phyloP scores from a whole-genome alignment of 495 filamentous ascomycete genomes.

The Jackrogersella multiformis region DNA sequence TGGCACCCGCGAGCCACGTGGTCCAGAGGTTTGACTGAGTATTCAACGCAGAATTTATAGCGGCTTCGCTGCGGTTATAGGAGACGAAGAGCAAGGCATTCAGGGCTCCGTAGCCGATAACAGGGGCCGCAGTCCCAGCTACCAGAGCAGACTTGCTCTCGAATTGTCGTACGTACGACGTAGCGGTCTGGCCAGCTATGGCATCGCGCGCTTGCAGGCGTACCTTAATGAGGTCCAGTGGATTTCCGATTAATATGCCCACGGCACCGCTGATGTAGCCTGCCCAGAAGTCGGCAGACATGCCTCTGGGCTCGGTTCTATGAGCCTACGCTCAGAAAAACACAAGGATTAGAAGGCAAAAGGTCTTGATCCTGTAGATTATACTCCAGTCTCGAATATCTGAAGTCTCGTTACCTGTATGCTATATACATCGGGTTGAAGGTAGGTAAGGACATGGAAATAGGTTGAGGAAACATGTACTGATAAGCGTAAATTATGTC shows the following conservation, averaged over 20 bases:
- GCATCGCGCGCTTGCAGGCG: slow-evolving; percentile 69
- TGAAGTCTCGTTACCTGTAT: not conserved
- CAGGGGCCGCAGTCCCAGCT: slow-evolving; percentile 77
- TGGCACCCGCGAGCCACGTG: slow-evolving; percentile 78
- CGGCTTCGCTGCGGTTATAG: slow-evolving; percentile 78
- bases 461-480: not conserved
- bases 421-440: not conserved
- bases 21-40: slow-evolving; percentile 57
- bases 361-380: too few relatives aligned
- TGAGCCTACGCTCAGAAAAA: too few relatives aligned
- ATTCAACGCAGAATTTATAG: slow-evolving; percentile 59
- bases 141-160: slow-evolving; percentile 46
- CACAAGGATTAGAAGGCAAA: too few relatives aligned
- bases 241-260: slow-evolving; percentile 88
- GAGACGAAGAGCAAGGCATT: slow-evolving; percentile 87
- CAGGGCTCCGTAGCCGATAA: slow-evolving; percentile 86
- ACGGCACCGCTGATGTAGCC: slow-evolving; percentile 85
- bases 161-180: slow-evolving; percentile 47
- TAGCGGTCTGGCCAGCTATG: slow-evolving; percentile 27
- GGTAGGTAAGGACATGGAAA: not conserved
- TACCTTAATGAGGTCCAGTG: slow-evolving; percentile 86
- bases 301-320: slow-evolving; percentile 42
- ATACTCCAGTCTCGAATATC: not conserved
- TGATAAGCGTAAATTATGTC: slow-evolving; percentile 4
- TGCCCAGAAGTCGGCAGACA: slow-evolving; percentile 87